These are phyloP conservation scores for Magnolia kwangsiensis DNA, from an alignment of 164 flowering plant species.

Conservation along the genomic window DNA sequence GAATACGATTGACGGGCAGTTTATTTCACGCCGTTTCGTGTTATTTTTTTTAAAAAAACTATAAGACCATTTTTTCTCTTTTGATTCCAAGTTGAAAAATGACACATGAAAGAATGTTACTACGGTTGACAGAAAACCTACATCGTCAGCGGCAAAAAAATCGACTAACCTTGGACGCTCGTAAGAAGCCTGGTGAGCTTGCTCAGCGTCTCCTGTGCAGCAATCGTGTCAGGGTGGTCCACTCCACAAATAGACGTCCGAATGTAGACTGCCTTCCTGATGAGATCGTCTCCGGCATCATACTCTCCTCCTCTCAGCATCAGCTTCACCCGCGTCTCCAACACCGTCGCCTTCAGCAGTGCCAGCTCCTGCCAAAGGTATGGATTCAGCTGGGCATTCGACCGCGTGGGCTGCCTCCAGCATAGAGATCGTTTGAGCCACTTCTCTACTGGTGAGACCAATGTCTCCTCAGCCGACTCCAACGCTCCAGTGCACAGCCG, in stretches of 20 bases:
- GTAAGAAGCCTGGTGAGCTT: slow-evolving; percentile 75
- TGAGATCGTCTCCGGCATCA: slow-evolving; percentile 79
- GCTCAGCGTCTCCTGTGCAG: slow-evolving; percentile 72
- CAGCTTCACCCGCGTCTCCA: slow-evolving; percentile 85
- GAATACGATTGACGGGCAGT: not conserved
- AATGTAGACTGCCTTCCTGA: slow-evolving; percentile 72
- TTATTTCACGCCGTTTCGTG: not conserved
- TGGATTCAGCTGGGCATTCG: slow-evolving; percentile 80
- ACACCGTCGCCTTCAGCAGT: slow-evolving; percentile 68
- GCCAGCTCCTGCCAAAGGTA: slow-evolving; percentile 91
- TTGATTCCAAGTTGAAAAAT: not conserved
- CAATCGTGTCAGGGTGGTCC: slow-evolving; percentile 68
- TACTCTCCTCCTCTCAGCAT: slow-evolving; percentile 85
- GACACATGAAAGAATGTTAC: not conserved
- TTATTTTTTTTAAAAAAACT: not conserved
- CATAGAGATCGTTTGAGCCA: slow-evolving; percentile 76
- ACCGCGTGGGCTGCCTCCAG: slow-evolving; percentile 63
- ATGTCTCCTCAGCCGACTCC: slow-evolving; percentile 79
- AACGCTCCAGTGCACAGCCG: slow-evolving; percentile 68
- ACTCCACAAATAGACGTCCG: slow-evolving; percentile 86
- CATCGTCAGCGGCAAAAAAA: not conserved
- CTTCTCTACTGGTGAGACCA: slow-evolving; percentile 79
- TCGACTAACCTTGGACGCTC: slow-evolving; percentile 37
- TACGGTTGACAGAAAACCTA: not conserved
- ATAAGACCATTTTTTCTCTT: not conserved